Base-by-base conservation (phyloP, 2,329 filamentous ascomycete species). In the Ophiostoma sp. region DNA sequence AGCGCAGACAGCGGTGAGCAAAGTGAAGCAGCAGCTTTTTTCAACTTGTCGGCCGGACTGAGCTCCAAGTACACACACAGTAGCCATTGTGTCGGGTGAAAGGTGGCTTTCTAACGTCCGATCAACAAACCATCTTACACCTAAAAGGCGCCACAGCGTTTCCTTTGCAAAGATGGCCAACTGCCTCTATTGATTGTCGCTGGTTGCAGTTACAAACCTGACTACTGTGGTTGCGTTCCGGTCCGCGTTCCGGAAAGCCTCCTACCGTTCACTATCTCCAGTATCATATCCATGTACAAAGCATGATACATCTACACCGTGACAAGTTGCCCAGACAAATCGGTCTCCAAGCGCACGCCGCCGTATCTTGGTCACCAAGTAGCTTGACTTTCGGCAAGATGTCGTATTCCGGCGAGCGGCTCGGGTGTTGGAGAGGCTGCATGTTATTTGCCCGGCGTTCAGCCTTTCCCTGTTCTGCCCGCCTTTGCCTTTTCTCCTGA, bases 371-470 rank as follows among this genome's bases (percentile, higher is more conserved):
- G 36, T 28, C 25, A 36, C 36, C 22, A 45, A 45, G 61, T 28
- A 25, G n/a, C n/a, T 70, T 55, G 19, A 15, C n/a, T 63, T 61
- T 45, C 55, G 36, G 55, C 69, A 71, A 48, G 55, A 71, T 33
- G 69, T 71, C 69, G 55, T 63, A 71, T 61, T 48, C 55, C 69
- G 55, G 52, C 28, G 25, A 39, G 52, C 69, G 55, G 69, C 17
- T 61, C 69, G 55, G 71, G 19, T 72, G n/a, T 52, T 69, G 45
- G 3, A n/a, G 42, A 52, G 61, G 31, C 66, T 69, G 66, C 31
- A 55, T 33, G 12, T 31, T 55, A 25, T 17, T 70, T 48, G 31
- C 11, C n/a, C 28, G 17, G 19, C n/a, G 12, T 48, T 25, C n/a
- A 15, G 19, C 55, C 22, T 63, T 45, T 52, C 45, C 28, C 22